Percentiles rank a stretch among this genome's conserved stretches.
phyloP scores from a whole-genome alignment of 768 basidiomycete genomes.

The Hygrocybe punicea region DNA sequence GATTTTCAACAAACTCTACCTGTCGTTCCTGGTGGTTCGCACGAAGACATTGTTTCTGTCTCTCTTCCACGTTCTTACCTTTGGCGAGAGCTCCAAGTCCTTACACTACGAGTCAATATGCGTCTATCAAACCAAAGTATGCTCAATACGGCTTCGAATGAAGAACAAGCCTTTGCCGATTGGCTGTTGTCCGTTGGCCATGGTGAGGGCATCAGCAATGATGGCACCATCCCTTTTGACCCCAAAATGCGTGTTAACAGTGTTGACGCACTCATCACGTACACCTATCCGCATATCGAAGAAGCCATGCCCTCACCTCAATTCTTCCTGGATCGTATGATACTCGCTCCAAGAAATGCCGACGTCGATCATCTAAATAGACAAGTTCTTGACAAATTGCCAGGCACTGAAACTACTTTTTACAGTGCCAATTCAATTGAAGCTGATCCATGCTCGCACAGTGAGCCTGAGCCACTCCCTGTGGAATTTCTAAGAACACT shows the following conservation, averaged over 20 bases:
- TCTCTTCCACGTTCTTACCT: conserved; percentile 37
- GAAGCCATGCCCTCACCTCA: too few species aligned
- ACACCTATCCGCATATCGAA: conserved; percentile 26
- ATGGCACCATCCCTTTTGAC: conserved; percentile 25
- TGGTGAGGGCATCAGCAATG: conserved; percentile 21
- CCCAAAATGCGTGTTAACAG: conserved; percentile 24
- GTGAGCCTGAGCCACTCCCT: conserved; percentile 9
- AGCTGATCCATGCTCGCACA: too few species aligned
- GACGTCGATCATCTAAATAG: too few species aligned
- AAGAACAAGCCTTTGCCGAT: conserved; percentile 31
- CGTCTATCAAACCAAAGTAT: conserved; percentile 27
- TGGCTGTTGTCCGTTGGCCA: conserved; percentile 39
- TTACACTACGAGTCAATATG: conserved; percentile 43
- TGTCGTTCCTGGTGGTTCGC: conserved; percentile 36
- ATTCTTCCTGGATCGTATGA: too few species aligned
- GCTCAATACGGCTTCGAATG: too few species aligned
- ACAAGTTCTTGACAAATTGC: too few species aligned
- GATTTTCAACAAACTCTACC: too few species aligned
- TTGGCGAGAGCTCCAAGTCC: conserved; percentile 34
- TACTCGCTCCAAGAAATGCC: too few species aligned
- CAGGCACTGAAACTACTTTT: too few species aligned
- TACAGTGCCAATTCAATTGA: too few species aligned
- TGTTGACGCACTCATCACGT: conserved; percentile 25
- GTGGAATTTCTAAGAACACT: conserved; percentile 36
- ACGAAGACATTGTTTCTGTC: conserved; percentile 38